Conservation (phyloP, 768 basidiomycete species). For the Pholiota conissans region DNA sequence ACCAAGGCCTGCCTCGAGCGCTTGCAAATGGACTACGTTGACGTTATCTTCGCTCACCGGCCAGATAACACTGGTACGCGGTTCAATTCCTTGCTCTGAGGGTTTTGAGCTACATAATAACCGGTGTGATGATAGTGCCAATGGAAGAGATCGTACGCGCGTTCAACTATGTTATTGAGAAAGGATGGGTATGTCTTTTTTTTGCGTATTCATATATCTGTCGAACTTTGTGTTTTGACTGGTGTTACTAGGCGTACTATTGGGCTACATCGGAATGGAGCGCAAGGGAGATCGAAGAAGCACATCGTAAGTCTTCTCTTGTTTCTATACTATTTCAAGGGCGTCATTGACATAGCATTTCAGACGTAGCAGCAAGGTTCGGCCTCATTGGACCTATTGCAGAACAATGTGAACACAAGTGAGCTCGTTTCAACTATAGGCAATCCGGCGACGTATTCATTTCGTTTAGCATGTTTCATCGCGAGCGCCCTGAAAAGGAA, state of each 20-base stretch:
- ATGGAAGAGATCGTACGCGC: conserved; percentile 82
- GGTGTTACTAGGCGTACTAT: conserved; percentile 49
- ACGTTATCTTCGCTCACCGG: conserved; percentile 72
- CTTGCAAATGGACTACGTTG: conserved; percentile 74
- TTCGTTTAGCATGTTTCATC: conserved; percentile 63
- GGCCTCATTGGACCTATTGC: conserved; percentile 67
- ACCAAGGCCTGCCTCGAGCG: conserved; percentile 64
- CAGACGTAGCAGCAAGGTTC: conserved; percentile 67
- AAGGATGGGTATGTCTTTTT: conserved; percentile 52
- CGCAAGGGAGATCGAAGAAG: conserved; percentile 67
- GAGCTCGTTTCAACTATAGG: conserved; percentile 8
- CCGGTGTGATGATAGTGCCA: conserved; percentile 40
- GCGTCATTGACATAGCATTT: background rate
- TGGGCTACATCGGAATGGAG: conserved; percentile 82
- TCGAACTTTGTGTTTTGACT: background rate
- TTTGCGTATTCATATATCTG: conserved; percentile 1
- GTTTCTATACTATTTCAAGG: background rate
- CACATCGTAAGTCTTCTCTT: conserved; percentile 46
- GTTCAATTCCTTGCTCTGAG: background rate
- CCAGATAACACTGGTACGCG: conserved; percentile 52
- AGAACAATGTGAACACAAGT: conserved; percentile 78
- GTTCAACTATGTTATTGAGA: conserved; percentile 76
- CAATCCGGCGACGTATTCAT: background rate
- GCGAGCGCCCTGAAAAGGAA: conserved; percentile 81
- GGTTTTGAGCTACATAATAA: too few relatives aligned